Conservation (phyloP, 2,329 filamentous ascomycete genomes). For the Aspergillus brunneoviolaceus region DNA sequence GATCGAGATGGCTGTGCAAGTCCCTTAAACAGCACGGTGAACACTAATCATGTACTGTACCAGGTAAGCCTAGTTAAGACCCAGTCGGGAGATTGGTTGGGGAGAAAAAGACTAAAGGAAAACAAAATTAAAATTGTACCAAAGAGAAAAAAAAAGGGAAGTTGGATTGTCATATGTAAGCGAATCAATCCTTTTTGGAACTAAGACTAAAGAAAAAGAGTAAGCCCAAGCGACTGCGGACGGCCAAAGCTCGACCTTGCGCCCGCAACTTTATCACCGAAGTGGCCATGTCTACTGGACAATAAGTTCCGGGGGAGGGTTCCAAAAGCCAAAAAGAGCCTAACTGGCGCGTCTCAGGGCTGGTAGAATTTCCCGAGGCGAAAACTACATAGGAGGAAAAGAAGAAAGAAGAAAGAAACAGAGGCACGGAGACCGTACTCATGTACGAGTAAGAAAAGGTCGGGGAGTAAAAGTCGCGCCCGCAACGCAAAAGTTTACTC, state of each 20-base stretch:
- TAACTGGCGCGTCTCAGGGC: neutral
- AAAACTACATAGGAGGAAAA: neutral
- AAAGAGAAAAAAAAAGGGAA: neutral
- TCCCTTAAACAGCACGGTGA: neutral
- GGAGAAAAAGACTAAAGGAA: too few relatives aligned
- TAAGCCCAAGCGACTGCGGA: constrained; percentile 7
- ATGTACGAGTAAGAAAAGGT: neutral
- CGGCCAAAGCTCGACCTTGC: constrained; percentile 19
- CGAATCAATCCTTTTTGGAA: neutral
- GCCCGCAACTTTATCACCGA: constrained; percentile 20
- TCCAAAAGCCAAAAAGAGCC: neutral
- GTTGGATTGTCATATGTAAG: neutral
- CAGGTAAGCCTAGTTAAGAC: neutral
- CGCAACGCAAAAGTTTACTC: neutral
- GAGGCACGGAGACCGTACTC: too few relatives aligned
- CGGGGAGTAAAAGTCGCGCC: neutral
- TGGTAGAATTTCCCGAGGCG: neutral
- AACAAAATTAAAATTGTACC: too few relatives aligned
- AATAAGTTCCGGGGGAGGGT: constrained; percentile 15
- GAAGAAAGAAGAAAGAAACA: too few relatives aligned
- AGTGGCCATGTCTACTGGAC: constrained; percentile 14
- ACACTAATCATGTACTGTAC: neutral
- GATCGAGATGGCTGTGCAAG: neutral
- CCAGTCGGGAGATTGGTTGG: neutral
- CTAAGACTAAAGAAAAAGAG: neutral